Evolutionary conservation across 805 yeast genomes (phyloP).

Genomic region (Yarrowia sp.): DNA sequence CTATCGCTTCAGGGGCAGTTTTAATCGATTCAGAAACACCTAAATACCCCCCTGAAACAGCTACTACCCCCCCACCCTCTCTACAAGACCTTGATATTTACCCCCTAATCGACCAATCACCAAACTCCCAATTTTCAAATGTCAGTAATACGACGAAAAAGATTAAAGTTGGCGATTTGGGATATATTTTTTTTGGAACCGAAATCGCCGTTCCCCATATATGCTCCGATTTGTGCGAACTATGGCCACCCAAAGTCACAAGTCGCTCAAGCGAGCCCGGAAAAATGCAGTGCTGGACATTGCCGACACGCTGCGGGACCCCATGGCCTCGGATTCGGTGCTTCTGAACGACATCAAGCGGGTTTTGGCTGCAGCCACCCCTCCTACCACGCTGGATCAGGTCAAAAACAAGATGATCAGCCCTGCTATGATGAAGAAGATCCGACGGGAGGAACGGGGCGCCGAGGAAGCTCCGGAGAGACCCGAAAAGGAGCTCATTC

Average conservation of each 20-base stretch:
- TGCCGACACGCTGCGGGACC: slow-evolving; percentile 54
- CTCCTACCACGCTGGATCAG: slow-evolving; percentile 19
- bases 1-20: too few species aligned
- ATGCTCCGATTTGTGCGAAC: slow-evolving; percentile 31
- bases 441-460: slow-evolving; percentile 18
- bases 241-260: slow-evolving; percentile 37
- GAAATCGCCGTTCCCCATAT: background rate
- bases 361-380: background rate
- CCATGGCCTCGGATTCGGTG: slow-evolving; percentile 82
- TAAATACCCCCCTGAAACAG: too few species aligned
- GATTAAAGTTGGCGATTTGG: background rate
- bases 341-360: slow-evolving; percentile 70
- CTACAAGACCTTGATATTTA: background rate
- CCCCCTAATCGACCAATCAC: background rate
- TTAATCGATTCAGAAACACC: too few species aligned
- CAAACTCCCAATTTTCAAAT: background rate
- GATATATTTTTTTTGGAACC: background rate
- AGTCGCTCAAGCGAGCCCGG: slow-evolving; percentile 24
- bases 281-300: slow-evolving; percentile 33
- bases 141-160: slow-evolving; percentile 7
- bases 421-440: slow-evolving; percentile 19
- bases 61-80: too few species aligned
- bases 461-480: background rate
- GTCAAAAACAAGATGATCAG: slow-evolving; percentile 25
- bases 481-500: slow-evolving; percentile 28